phyloP scores from a whole-genome alignment of 768 basidiomycete species.

The Termitomyces sp. region DNA sequence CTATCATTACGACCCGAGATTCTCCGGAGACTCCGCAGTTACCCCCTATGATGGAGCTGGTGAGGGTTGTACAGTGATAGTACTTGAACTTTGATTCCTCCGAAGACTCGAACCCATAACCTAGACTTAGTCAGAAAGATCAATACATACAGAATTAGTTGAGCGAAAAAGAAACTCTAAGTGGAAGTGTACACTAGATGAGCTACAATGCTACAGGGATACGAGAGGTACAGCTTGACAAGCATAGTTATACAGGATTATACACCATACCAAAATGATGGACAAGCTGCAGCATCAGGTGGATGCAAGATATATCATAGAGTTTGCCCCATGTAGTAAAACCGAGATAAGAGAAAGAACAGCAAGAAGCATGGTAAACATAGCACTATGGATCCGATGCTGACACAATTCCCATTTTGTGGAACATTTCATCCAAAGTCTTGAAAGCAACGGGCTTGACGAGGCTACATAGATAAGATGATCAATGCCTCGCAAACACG shows the following conservation, averaged over 20 bases:
- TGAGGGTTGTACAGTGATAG: not conserved
- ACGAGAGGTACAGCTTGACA: not conserved
- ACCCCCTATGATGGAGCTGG: not conserved
- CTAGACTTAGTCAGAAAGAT: no score
- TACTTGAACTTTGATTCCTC: no score
- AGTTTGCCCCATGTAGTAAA: not conserved
- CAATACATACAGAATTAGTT: no score
- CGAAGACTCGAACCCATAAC: no score
- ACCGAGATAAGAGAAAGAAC: not conserved
- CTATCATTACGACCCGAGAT: not conserved
- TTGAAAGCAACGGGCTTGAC: conserved; percentile 97
- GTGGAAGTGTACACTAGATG: not conserved
- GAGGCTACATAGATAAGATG: conserved; percentile 43
- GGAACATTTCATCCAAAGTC: conserved; percentile 82
- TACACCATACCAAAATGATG: not conserved
- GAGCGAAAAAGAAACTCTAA: not conserved
- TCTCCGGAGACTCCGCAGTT: not conserved
- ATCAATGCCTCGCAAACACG: not conserved
- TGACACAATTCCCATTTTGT: conserved; percentile 55
- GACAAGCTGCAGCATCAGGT: not conserved
- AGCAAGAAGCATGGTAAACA: not conserved
- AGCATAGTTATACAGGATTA: not conserved
- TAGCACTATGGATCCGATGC: conserved; percentile 1
- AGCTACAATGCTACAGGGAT: conserved; percentile 1
- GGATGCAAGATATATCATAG: conserved; percentile 1